Percentiles rank a stretch among this genome's conserved stretches.
Conservation (phyloP, 768 basidiomycete genomes). For the Auriscalpium microsporum region DNA sequence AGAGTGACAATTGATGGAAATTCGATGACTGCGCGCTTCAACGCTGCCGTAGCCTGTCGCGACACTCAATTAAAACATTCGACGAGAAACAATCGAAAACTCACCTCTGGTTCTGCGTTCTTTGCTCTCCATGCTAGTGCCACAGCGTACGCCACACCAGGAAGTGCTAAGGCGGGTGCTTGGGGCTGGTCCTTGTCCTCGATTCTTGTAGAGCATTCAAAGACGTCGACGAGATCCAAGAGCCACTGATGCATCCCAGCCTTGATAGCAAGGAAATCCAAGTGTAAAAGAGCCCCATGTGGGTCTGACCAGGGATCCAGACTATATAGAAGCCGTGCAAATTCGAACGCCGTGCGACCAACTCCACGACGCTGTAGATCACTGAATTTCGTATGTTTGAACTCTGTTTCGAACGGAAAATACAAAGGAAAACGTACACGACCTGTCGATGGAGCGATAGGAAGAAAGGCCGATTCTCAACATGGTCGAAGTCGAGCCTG, state of each 20-base stretch:
- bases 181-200: conserved; percentile 29
- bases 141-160: conserved; percentile 69
- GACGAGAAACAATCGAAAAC: background rate
- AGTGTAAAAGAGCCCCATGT: conserved; percentile 72
- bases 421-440: conserved; percentile 39
- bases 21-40: conserved; percentile 62
- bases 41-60: conserved; percentile 52
- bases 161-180: conserved; percentile 38
- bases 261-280: conserved; percentile 83
- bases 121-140: conserved; percentile 56
- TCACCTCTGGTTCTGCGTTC: background rate
- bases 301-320: conserved; percentile 87
- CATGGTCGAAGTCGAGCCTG: conserved; percentile 80
- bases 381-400: conserved; percentile 27
- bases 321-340: conserved; percentile 74
- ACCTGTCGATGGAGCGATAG: conserved; percentile 80
- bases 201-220: conserved; percentile 18
- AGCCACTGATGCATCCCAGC: conserved; percentile 77
- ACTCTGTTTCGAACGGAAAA: no score
- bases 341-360: conserved; percentile 84
- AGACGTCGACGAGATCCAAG: conserved; percentile 52
- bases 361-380: conserved; percentile 87
- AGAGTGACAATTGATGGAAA: conserved; percentile 81
- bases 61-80: conserved; percentile 29
- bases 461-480: conserved; percentile 92